Percentiles rank a stretch among this genome's conserved stretches.
These are phyloP conservation scores for Cryptococcus sp. DNA, from an alignment of 1,284 basidiomycete species.

Conservation along the genomic window DNA sequence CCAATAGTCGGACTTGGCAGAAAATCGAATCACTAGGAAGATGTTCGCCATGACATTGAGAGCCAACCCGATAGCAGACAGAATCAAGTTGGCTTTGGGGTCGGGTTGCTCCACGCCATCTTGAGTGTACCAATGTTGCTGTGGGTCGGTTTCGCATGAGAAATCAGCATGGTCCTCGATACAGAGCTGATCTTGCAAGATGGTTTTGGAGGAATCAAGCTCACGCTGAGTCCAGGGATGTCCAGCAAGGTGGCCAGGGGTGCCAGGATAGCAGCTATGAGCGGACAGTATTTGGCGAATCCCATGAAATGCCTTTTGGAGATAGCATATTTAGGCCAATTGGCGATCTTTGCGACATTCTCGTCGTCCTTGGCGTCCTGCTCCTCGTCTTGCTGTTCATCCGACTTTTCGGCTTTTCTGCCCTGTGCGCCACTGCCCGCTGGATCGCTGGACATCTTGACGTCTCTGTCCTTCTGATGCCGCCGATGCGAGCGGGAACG, in stretches of 20 bases:
- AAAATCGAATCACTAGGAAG: slow-evolving; percentile 54
- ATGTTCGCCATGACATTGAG: slow-evolving; percentile 55
- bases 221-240: slow-evolving; percentile 54
- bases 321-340: slow-evolving; percentile 12
- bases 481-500: no score
- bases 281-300: slow-evolving; percentile 43
- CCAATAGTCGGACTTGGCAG: slow-evolving; percentile 31
- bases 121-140: slow-evolving; percentile 51
- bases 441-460: no score
- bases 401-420: no score
- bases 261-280: slow-evolving; percentile 53
- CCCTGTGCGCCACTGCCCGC: no score
- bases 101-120: slow-evolving; percentile 41
- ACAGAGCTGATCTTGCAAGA: not conserved
- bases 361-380: not conserved
- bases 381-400: not conserved
- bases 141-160: no score
- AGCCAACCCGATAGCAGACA: slow-evolving; percentile 52
- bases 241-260: slow-evolving; percentile 54
- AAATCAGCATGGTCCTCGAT: no score
- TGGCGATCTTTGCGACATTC: not conserved
- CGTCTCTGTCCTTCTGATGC: no score
- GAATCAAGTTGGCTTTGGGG: slow-evolving; percentile 42
- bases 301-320: slow-evolving; percentile 9
- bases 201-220: slow-evolving; percentile 6